phyloP scores from a whole-genome alignment of 192 early-diverging fungal genomes.

The Gaertneriomyces semiglobifer region DNA sequence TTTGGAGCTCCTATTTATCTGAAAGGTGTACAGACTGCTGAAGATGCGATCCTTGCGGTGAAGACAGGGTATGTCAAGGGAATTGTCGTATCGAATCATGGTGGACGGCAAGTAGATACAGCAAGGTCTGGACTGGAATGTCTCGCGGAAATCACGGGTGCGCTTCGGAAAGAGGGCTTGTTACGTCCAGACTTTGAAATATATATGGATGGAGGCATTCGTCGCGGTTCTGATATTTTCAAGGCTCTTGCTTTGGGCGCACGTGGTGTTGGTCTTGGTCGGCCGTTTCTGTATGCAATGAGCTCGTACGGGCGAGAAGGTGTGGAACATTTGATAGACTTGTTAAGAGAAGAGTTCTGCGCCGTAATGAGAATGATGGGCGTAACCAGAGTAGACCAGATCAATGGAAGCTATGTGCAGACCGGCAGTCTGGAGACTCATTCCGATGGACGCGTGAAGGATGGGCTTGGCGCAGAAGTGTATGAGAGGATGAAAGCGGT shows the following conservation, averaged over 20 bases:
- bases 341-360: slow-evolving; percentile 83
- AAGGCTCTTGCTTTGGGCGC: slow-evolving; percentile 96
- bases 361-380: slow-evolving; percentile 53
- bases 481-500: too few species aligned
- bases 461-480: too few species aligned
- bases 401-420: too few species aligned
- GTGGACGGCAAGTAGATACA: slow-evolving; percentile 92
- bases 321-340: slow-evolving; percentile 67
- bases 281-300: slow-evolving; percentile 69
- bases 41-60: slow-evolving; percentile 85
- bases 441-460: too few species aligned
- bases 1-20: slow-evolving; percentile 83
- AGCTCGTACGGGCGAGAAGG: slow-evolving; percentile 78
- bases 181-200: slow-evolving; percentile 62
- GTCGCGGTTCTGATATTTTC: slow-evolving; percentile 88
- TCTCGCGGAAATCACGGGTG: slow-evolving; percentile 81
- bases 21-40: slow-evolving; percentile 88
- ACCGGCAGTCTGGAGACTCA: too few species aligned
- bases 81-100: slow-evolving; percentile 93
- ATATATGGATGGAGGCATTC: slow-evolving; percentile 91
- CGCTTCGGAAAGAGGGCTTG: slow-evolving; percentile 29
- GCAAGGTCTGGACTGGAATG: slow-evolving; percentile 77
- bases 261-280: slow-evolving; percentile 80
- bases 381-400: too few species aligned
- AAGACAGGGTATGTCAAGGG: slow-evolving; percentile 67